Evolutionary conservation across 2,329 filamentous ascomycete genomes (phyloP), one percentile per base, ranked within the genome.

Genomic region (Raffaelea ambrosiae): DNA sequence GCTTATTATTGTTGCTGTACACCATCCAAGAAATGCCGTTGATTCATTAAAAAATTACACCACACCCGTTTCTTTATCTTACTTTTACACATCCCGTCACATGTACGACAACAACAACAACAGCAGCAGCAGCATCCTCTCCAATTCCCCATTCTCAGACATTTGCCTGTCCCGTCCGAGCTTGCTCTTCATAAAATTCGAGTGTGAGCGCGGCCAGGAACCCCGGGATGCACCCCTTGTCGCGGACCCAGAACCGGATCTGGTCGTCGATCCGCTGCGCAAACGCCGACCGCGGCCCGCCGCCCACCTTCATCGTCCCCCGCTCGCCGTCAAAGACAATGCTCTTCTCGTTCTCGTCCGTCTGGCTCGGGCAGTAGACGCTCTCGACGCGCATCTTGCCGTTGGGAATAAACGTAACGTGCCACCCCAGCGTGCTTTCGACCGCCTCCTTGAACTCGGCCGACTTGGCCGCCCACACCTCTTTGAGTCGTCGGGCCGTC

Each of bases 271-370:
- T 95, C 65, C 89, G 84, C 48, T 79, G 70, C 1, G 90, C 93
- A 66, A 98, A 98, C 13, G 81, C 75, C 61, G 88, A 94, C 60
- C 86, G 79, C 1, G 89, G 87, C 0, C 93, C 93, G 1, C 93
- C 93, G 31, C 84, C 87, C 49, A 98, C 86, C 74, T 98, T 98
- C 93, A 98, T 98, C 1, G 90, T 96, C 8, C 91, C 93, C 49
- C 86, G 83, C 68, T 96, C 89, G 45, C 89, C 89, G 65, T 95
- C 89, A 63, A 96, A 96, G 0, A 95, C 81, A 51, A 85, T 83
- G 49, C 76, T 81, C 56, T 84, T 83, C 63, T 84, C 81, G 62
- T 88, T 80, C 59, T 86, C 82, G 48, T 86, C 80, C 61, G 63
- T 79, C 67, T 52, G 65, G 2, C 79, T 83, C 0, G 89, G 84